Evolutionary conservation across 1,139 yeast genomes (phyloP).

Genomic region (Kodamaea alishanica): DNA sequence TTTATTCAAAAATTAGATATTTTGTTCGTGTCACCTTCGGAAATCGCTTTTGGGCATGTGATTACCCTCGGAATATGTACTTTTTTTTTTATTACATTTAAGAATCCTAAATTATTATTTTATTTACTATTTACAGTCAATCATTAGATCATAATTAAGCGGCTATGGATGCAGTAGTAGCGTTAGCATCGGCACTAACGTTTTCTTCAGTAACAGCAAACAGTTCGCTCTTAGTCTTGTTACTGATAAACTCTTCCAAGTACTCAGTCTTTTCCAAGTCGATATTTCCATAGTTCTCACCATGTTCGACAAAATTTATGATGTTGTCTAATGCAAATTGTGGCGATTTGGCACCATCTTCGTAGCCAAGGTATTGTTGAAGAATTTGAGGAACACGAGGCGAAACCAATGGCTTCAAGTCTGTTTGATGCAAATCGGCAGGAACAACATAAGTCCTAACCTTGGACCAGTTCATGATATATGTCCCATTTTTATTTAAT

Average conservation of each 20-base stretch:
- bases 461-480: slow-evolving; percentile 74
- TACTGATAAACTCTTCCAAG: slow-evolving; percentile 45
- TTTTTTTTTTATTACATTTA: not conserved
- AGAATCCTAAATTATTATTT: not conserved
- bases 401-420: slow-evolving; percentile 70
- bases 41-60: no score
- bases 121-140: not conserved
- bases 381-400: slow-evolving; percentile 66
- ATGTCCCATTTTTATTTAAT: slow-evolving; percentile 70
- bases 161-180: no score
- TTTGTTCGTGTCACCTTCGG: no score
- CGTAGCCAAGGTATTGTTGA: slow-evolving; percentile 67
- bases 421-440: slow-evolving; percentile 35
- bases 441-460: slow-evolving; percentile 94
- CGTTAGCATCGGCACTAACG: no score
- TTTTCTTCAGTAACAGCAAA: not conserved
- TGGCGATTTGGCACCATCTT: slow-evolving; percentile 71
- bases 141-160: no score
- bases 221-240: slow-evolving; percentile 15
- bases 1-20: no score
- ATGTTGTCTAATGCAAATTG: slow-evolving; percentile 69
- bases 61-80: slow-evolving; percentile 5
- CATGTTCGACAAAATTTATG: slow-evolving; percentile 71
- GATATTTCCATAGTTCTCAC: slow-evolving; percentile 44
- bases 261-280: slow-evolving; percentile 38